These are phyloP conservation scores for Lactifluus echinatus DNA, from an alignment of 768 basidiomycete genomes.

Conservation along the genomic window DNA sequence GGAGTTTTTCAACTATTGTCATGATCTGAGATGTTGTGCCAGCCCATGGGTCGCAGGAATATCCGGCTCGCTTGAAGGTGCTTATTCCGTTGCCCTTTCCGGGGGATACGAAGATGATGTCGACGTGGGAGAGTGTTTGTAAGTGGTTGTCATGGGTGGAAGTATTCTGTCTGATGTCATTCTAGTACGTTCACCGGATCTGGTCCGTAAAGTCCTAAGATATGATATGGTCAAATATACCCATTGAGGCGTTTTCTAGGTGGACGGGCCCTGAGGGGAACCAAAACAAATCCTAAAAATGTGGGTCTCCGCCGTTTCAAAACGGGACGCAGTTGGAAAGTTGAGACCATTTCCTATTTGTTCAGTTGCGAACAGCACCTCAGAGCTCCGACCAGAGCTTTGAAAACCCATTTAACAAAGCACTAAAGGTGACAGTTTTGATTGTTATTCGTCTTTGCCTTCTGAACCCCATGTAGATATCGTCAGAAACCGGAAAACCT, in stretches of 20 bases:
- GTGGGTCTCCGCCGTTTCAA: slow-evolving; percentile 32
- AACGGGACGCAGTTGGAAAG: not conserved
- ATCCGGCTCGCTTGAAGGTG: slow-evolving; percentile 53
- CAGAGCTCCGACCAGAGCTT: slow-evolving; percentile 82
- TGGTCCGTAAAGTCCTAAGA: slow-evolving; percentile 36
- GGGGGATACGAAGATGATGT: slow-evolving; percentile 87
- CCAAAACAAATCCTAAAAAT: slow-evolving; percentile 75
- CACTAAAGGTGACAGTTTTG: slow-evolving; percentile 42
- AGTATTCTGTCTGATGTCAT: not conserved
- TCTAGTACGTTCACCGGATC: slow-evolving; percentile 73
- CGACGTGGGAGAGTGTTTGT: slow-evolving; percentile 78
- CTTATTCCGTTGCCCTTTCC: slow-evolving; percentile 79
- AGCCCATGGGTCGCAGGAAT: slow-evolving; percentile 87
- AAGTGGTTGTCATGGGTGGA: slow-evolving; percentile 28
- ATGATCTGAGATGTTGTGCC: not conserved
- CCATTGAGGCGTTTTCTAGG: slow-evolving; percentile 33
- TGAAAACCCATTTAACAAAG: slow-evolving; percentile 60
- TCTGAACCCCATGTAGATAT: slow-evolving; percentile 37
- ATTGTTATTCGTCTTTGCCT: not conserved
- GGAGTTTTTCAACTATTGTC: not conserved
- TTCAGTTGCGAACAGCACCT: slow-evolving; percentile 76
- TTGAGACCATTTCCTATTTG: not conserved
- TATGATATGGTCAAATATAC: not conserved
- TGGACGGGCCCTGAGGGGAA: slow-evolving; percentile 82
- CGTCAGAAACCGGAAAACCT: slow-evolving; percentile 73